Conservation (phyloP, 352 stramenopile species). For the Phytopythium cucurbitacearum region DNA sequence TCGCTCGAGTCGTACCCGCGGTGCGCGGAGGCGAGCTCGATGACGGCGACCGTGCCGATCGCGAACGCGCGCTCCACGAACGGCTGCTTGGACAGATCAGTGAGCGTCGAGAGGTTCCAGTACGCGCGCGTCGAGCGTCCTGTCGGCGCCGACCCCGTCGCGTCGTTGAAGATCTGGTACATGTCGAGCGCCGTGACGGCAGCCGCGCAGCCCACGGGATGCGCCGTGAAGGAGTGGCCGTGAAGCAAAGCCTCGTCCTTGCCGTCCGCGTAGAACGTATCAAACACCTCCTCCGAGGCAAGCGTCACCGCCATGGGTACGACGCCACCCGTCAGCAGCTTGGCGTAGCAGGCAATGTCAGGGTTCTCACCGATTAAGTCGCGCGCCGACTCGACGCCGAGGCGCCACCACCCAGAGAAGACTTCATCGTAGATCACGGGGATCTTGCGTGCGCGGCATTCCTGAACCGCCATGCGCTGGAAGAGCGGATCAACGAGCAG, state of each 20-base stretch:
- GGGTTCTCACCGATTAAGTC: constrained; percentile 84
- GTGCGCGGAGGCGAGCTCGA: constrained; percentile 59
- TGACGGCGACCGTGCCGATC: constrained; percentile 73
- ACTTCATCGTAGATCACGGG: constrained; percentile 92
- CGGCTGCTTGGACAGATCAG: constrained; percentile 40
- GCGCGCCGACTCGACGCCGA: constrained; percentile 81
- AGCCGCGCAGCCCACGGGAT: constrained; percentile 87
- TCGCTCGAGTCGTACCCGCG: constrained; percentile 67
- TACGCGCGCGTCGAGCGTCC: constrained; percentile 33
- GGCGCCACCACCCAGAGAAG: constrained; percentile 88
- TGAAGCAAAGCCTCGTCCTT: constrained; percentile 88
- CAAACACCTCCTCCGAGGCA: constrained; percentile 85
- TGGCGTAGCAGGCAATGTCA: constrained; percentile 90
- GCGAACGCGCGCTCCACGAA: constrained; percentile 64
- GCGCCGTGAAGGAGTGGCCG: constrained; percentile 91
- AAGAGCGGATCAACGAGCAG: constrained; percentile 91
- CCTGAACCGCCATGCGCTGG: constrained; percentile 83
- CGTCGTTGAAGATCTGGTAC: constrained; percentile 67
- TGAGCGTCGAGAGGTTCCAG: constrained; percentile 48
- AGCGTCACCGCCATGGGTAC: constrained; percentile 86
- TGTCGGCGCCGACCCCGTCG: constrained; percentile 4
- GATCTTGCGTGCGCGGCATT: constrained; percentile 70
- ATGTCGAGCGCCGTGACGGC: constrained; percentile 86
- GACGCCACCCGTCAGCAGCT: constrained; percentile 88
- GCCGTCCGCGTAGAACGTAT: constrained; percentile 84